These are phyloP conservation scores for Kurtzmaniella quercitrusa DNA, from an alignment of 1,139 yeast genomes.

Conservation along the genomic window DNA sequence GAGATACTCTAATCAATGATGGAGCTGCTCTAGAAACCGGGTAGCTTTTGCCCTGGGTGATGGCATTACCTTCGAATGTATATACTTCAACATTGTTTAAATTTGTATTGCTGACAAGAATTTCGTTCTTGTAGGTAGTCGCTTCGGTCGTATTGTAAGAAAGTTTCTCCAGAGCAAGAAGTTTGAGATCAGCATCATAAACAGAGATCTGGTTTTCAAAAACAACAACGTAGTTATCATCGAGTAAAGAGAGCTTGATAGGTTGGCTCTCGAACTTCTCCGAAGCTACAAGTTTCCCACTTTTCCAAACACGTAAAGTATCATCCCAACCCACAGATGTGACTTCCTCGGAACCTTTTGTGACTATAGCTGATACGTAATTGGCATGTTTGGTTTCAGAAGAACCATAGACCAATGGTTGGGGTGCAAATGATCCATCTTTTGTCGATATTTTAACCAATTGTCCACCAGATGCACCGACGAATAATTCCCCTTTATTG, in stretches of 20 bases:
- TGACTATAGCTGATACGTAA: slow-evolving; percentile 48
- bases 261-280: slow-evolving; percentile 59
- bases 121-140: slow-evolving; percentile 28
- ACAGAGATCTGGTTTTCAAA: slow-evolving; percentile 45
- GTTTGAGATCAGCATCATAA: slow-evolving; percentile 19
- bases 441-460: slow-evolving; percentile 54
- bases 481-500: slow-evolving; percentile 26
- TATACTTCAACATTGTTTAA: slow-evolving; percentile 31
- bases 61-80: slow-evolving; percentile 11
- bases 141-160: slow-evolving; percentile 37
- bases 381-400: slow-evolving; percentile 49
- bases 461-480: slow-evolving; percentile 87
- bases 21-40: slow-evolving; percentile 62
- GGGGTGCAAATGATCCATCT: slow-evolving; percentile 24
- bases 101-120: slow-evolving; percentile 51
- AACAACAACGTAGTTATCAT: slow-evolving; percentile 35
- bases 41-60: slow-evolving; percentile 18
- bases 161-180: slow-evolving; percentile 23
- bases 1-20: slow-evolving; percentile 64
- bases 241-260: slow-evolving; percentile 37
- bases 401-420: slow-evolving; percentile 14
- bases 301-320: slow-evolving; percentile 48
- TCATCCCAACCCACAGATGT: slow-evolving; percentile 88
- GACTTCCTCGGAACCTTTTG: slow-evolving; percentile 20
- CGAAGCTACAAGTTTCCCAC: slow-evolving; percentile 21